Conservation (phyloP, 768 basidiomycete species). For the Cubamyces sp. region DNA sequence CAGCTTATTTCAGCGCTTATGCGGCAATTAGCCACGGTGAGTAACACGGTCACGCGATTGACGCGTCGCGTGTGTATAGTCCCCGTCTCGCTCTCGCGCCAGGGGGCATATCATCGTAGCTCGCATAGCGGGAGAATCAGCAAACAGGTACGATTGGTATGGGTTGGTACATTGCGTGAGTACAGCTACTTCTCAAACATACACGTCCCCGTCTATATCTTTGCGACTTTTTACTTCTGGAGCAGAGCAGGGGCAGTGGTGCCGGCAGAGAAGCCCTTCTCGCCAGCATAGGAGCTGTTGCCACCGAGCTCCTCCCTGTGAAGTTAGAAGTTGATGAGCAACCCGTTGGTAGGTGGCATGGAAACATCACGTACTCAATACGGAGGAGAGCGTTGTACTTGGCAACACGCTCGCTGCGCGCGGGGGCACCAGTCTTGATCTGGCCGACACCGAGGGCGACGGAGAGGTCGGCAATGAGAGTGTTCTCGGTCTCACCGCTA, state of each 20-base stretch:
- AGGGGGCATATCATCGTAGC: not conserved
- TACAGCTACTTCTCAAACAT: slow-evolving; percentile 23
- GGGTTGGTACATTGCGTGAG: slow-evolving; percentile 21
- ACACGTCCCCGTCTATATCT: slow-evolving; percentile 3
- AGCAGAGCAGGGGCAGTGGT: slow-evolving; percentile 69
- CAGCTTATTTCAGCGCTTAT: slow-evolving; percentile 1
- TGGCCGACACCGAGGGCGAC: slow-evolving; percentile 92
- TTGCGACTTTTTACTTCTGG: slow-evolving; percentile 44
- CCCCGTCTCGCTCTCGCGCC: not conserved
- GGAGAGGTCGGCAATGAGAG: slow-evolving; percentile 92
- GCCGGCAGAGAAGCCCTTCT: slow-evolving; percentile 80
- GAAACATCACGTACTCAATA: slow-evolving; percentile 70
- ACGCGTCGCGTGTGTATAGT: slow-evolving; percentile 18
- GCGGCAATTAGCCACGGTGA: not conserved
- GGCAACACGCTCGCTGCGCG: slow-evolving; percentile 93
- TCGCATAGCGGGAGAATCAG: not conserved
- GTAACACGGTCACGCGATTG: slow-evolving; percentile 20
- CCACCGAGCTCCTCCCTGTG: slow-evolving; percentile 72
- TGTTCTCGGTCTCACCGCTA: slow-evolving; percentile 97
- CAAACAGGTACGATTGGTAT: slow-evolving; percentile 13
- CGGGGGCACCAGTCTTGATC: slow-evolving; percentile 99
- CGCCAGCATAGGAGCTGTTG: slow-evolving; percentile 74
- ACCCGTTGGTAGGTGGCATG: slow-evolving; percentile 13
- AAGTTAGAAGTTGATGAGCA: slow-evolving; percentile 15
- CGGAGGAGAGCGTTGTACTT: slow-evolving; percentile 92